Percentiles rank a stretch among this genome's conserved stretches.
Evolutionary conservation across 495 filamentous ascomycete genomes (phyloP).

Genomic region (Penicillium simplicissimum): DNA sequence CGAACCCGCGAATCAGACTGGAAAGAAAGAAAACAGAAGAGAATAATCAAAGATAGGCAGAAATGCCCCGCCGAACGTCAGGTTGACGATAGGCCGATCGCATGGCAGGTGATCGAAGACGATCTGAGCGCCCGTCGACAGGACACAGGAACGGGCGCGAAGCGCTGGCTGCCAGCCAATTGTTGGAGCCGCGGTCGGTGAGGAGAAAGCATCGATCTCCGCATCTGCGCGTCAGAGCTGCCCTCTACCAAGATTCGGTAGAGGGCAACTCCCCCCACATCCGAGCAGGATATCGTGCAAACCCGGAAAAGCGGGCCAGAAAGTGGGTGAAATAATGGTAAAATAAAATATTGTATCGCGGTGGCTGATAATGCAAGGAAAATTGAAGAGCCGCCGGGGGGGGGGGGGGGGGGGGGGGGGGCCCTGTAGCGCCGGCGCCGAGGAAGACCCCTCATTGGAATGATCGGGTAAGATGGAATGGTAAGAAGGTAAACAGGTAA

Average conservation of each 20-base stretch:
- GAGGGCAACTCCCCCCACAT: slow-evolving; percentile 21
- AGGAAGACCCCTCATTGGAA: slow-evolving; percentile 7
- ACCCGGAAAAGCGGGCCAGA: not conserved
- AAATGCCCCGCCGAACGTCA: slow-evolving; percentile 10
- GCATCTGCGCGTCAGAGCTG: slow-evolving; percentile 25
- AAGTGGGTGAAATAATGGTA: slow-evolving; percentile 9
- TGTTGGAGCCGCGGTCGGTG: slow-evolving; percentile 6
- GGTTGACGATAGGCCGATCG: not conserved
- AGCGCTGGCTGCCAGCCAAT: slow-evolving; percentile 17
- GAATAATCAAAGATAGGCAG: not conserved
- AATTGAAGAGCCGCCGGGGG: not conserved
- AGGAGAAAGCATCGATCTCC: slow-evolving; percentile 19
- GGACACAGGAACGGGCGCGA: slow-evolving; percentile 4
- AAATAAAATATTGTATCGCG: not conserved
- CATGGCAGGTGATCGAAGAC: not conserved
- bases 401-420: not conserved
- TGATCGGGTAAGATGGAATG: slow-evolving; percentile 3
- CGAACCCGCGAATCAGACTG: slow-evolving; percentile 13
- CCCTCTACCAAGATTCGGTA: slow-evolving; percentile 9
- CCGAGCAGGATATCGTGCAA: not conserved
- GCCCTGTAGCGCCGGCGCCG: slow-evolving; percentile 20
- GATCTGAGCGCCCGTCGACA: slow-evolving; percentile 6
- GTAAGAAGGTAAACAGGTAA: not conserved
- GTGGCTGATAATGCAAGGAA: slow-evolving; percentile 15
- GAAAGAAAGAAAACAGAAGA: slow-evolving; percentile 19